Base-by-base conservation (phyloP, 2,329 filamentous ascomycete genomes). In the Xylariaceae sp. region DNA sequence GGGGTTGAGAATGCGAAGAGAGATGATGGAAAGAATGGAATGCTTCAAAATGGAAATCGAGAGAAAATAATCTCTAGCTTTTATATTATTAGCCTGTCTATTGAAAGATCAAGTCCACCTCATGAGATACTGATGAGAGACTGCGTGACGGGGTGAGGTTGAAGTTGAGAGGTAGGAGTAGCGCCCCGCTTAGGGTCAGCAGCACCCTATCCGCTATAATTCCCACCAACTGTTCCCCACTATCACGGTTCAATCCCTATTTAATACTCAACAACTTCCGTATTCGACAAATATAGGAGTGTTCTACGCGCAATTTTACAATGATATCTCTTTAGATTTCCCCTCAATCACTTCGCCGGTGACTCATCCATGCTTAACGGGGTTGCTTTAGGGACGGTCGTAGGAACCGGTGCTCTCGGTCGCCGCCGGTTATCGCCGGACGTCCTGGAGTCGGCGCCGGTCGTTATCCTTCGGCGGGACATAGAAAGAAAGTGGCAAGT, bases 381-480 rank as follows among this genome's bases (percentile, higher is more conserved):
- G 25, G 25, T 8, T 14, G 11, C 16, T n/a, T 2, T 21, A 34
- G 22, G 17, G 22, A 27, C 19, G 25, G 7, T 22, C 14, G 27
- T 33, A 19, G 32, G 2, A 10, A 12, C 14, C 11, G 22, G 4
- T 11, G n/a, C 17, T 16, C 33, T 38, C 45, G 40, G 36, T 48
- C 41, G 45, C 48, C 48, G 45, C 23, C 48, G 48, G 48, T 45
- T 48, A 48, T 40, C 48, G 48, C 32, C 42, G 48, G 48, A 17
- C n/a, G 16, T 22, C 20, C 34, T 4, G 20, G 5, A 6, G 14
- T 17, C n/a, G 16, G 4, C 27, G 14, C 34, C 14, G 34, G 14
- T 20, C 5, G 19, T 6, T 10, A 14, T 4, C 14, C n/a, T 36
- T 4, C 20, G 16, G 16, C 7, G 7, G 7, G 16, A 32, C 34